Evolutionary conservation across 2,329 filamentous ascomycete species (phyloP), one percentile per base, ranked within the genome.

Genomic region (Gnomoniopsis smithogilvyi): DNA sequence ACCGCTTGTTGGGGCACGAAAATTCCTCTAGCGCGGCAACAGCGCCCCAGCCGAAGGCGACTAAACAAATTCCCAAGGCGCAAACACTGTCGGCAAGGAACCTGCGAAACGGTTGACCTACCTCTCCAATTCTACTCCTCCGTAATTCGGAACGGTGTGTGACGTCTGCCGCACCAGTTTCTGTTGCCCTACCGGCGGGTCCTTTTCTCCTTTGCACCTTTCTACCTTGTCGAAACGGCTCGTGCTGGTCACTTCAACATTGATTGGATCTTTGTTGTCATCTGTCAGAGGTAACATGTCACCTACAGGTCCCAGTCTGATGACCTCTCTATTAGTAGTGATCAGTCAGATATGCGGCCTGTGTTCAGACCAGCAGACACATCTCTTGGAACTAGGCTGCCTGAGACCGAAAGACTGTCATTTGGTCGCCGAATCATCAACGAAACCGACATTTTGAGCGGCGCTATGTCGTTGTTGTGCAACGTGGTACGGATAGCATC

Each of bases 211-310:
- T 41, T 41, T 41, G 12, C 36, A 41, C 4, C 12, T 46, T n/a
- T 19, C 17, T 41, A 14, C 22, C 22, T 49, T 2, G 47, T 30
- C 26, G 50, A 43, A 19, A 46, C 43, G 50, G 22, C 50, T 34
- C 50, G 50, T 43, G 49, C 50, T 24, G 34, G 3, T 3, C 15
- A 34, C 22, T 36, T n/a, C 22, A 22, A 11, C 36, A 26, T 36
- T 26, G 21, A 52, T 41, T 52, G 51, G 51, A 43, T 51, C 26
- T 38, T 47, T 53, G 11, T 43, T 34, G 58, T 60, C 58, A 60
- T 56, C 51, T 57, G 24, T 60, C 54, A 53, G 43, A 60, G 43
- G 8, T 60, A 48, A 57, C 58, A 53, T 49, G 43, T 57, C 58
- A 53, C 45, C 15, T 49, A 24, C 49, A 47, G 17, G 36, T 41